These are phyloP conservation scores for Hevea brasiliensis DNA, from an alignment of 345 rosid genomes.

Conservation along the genomic window DNA sequence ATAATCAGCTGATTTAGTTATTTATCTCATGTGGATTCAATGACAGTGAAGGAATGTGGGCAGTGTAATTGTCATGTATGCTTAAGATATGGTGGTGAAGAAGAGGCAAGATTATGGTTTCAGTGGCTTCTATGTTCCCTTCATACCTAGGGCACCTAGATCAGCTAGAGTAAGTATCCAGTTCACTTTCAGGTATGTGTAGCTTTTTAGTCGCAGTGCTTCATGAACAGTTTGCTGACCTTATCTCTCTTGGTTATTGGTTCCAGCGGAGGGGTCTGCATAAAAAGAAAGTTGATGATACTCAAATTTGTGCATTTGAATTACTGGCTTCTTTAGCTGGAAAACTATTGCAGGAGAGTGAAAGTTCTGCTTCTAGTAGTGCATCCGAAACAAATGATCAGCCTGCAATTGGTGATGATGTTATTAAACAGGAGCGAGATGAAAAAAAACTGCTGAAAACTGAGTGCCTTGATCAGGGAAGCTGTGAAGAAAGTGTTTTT, in stretches of 20 bases:
- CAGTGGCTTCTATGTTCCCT: slow-evolving; percentile 52
- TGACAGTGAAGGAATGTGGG: slow-evolving; percentile 34
- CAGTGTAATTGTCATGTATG: slow-evolving; percentile 31
- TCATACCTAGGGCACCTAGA: slow-evolving; percentile 76
- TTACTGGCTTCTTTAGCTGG: slow-evolving; percentile 90
- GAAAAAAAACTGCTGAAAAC: slow-evolving; percentile 43
- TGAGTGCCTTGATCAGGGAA: slow-evolving; percentile 47
- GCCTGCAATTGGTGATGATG: slow-evolving; percentile 30
- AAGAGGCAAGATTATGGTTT: slow-evolving; percentile 58
- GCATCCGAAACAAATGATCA: slow-evolving; percentile 60
- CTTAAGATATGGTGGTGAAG: slow-evolving; percentile 75
- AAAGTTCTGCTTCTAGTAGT: slow-evolving; percentile 69
- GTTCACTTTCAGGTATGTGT: slow-evolving; percentile 7
- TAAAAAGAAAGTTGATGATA: slow-evolving; percentile 43
- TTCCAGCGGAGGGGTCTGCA: slow-evolving; percentile 52
- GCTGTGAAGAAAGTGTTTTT: slow-evolving; percentile 35
- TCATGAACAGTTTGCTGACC: slow-evolving; percentile 24
- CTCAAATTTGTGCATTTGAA: slow-evolving; percentile 67
- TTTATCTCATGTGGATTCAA: slow-evolving; percentile 22
- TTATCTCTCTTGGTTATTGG: slow-evolving; percentile 19
- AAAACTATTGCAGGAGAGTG: slow-evolving; percentile 75
- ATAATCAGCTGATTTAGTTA: slow-evolving; percentile 6
- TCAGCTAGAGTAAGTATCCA: slow-evolving; percentile 63
- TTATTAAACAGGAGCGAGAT: slow-evolving; percentile 40
- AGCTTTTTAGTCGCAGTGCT: not conserved